These are phyloP conservation scores for Sherardia arvensis DNA, from an alignment of 257 asterid genomes.

Conservation along the genomic window DNA sequence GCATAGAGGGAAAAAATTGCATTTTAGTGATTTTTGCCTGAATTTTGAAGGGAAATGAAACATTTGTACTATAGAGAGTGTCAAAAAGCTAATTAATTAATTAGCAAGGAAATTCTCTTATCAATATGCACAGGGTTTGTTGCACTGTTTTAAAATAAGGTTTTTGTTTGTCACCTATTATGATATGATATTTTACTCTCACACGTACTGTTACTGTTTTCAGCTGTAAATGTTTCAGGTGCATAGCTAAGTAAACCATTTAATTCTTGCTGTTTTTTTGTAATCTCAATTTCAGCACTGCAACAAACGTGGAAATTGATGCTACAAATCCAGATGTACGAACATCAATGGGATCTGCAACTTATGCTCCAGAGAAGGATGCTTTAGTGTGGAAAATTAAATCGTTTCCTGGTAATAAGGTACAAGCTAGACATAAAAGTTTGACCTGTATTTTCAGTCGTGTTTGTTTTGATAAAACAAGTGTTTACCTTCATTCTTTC, in stretches of 20 bases:
- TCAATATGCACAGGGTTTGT: background rate
- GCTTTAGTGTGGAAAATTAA: conserved; percentile 41
- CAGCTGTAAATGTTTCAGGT: background rate
- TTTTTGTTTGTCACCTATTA: background rate
- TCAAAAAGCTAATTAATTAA: too few relatives aligned
- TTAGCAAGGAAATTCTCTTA: background rate
- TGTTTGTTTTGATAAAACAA: background rate
- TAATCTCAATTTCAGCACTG: conserved; percentile 34
- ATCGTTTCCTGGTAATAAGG: conserved; percentile 50
- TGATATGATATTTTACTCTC: background rate
- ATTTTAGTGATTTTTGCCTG: background rate
- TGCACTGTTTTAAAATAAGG: background rate
- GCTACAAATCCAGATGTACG: conserved; percentile 37
- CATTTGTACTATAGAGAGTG: background rate
- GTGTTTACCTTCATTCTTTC: background rate
- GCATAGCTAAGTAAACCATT: background rate
- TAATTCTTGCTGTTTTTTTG: background rate
- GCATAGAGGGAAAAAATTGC: background rate
- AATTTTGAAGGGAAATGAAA: background rate
- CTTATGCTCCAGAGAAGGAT: conserved; percentile 46
- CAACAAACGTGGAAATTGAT: conserved; percentile 48
- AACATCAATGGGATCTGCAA: conserved; percentile 43
- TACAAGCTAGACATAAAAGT: conserved; percentile 1
- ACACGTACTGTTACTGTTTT: background rate
- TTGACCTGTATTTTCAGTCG: background rate